phyloP scores from a whole-genome alignment of 495 filamentous ascomycete genomes.

The Neurospora pannonica region DNA sequence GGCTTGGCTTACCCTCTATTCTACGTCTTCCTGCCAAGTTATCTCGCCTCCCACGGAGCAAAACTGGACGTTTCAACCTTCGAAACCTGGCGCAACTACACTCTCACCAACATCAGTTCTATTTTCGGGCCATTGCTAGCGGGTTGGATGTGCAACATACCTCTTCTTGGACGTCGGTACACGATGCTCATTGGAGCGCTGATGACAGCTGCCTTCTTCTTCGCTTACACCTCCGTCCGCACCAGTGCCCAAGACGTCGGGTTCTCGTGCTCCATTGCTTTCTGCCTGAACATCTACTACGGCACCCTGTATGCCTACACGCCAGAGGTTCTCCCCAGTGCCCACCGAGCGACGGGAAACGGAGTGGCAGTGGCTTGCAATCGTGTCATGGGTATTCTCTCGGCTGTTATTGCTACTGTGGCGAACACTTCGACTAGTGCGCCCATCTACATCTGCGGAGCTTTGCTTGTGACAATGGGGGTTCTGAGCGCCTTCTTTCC shows the following conservation, averaged over 20 bases:
- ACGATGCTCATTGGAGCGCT: constrained; percentile 59
- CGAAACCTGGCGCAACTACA: constrained; percentile 63
- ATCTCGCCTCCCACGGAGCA: constrained; percentile 30
- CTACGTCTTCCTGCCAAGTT: constrained; percentile 54
- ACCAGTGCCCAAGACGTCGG: constrained; percentile 51
- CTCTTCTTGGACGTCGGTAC: constrained; percentile 48
- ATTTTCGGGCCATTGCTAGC: constrained; percentile 59
- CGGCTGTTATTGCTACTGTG: constrained; percentile 52
- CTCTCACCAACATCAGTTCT: constrained; percentile 52
- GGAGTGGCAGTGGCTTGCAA: constrained; percentile 61
- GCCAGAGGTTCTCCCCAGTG: constrained; percentile 52
- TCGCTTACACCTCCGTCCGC: constrained; percentile 56
- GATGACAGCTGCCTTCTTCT: constrained; percentile 57
- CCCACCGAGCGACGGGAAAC: constrained; percentile 62
- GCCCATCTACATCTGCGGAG: constrained; percentile 62
- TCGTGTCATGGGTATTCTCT: constrained; percentile 63
- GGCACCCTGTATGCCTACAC: constrained; percentile 61
- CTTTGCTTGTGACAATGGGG: constrained; percentile 57
- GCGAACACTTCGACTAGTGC: constrained; percentile 50
- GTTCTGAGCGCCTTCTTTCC: constrained; percentile 50
- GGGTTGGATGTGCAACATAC: constrained; percentile 51
- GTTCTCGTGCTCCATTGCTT: constrained; percentile 57
- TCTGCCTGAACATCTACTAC: constrained; percentile 64
- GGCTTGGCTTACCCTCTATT: constrained; percentile 62
- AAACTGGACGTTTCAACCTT: constrained; percentile 33